Evolutionary conservation across 1,284 basidiomycete species (phyloP).

Genomic region (Moesziomyces globuligerus): DNA sequence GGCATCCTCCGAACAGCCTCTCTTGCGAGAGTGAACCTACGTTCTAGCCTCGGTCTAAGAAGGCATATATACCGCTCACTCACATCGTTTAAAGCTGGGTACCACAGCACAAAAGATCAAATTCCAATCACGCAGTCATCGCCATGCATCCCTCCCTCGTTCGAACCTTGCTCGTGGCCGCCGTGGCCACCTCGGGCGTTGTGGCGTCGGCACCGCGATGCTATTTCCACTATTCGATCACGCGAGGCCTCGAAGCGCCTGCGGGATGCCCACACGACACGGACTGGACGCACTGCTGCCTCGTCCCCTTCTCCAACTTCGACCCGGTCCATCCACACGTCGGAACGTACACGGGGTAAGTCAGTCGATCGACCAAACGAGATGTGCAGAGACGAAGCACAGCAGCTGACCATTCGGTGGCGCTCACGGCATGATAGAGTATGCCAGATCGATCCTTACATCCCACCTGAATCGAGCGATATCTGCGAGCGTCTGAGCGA

Average conservation of each 20-base stretch:
- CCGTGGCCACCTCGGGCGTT: constrained; percentile 2
- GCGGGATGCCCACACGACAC: constrained; percentile 7
- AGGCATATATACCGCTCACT: no score
- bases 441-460: no score
- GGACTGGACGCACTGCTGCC: constrained; percentile 25
- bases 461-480: no score
- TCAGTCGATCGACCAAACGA: no score
- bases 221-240: constrained; percentile 3
- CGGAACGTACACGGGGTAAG: constrained; percentile 15
- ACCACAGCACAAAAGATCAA: no score
- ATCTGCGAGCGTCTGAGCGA: no score
- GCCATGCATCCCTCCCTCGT: constrained; percentile 7
- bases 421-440: no score
- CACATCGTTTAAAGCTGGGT: no score
- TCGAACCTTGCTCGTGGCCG: constrained; percentile 1
- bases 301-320: constrained; percentile 8
- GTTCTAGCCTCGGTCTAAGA: no score
- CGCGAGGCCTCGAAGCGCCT: not conserved
- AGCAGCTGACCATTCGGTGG: not conserved
- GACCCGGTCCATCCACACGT: not conserved
- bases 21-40: no score
- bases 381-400: not conserved
- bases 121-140: no score
- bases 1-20: no score
- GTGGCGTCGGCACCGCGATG: constrained; percentile 24